Percentiles rank a stretch among this genome's conserved stretches.
Conservation (phyloP, 1,284 basidiomycete species). For the Trichosporon faecale region DNA sequence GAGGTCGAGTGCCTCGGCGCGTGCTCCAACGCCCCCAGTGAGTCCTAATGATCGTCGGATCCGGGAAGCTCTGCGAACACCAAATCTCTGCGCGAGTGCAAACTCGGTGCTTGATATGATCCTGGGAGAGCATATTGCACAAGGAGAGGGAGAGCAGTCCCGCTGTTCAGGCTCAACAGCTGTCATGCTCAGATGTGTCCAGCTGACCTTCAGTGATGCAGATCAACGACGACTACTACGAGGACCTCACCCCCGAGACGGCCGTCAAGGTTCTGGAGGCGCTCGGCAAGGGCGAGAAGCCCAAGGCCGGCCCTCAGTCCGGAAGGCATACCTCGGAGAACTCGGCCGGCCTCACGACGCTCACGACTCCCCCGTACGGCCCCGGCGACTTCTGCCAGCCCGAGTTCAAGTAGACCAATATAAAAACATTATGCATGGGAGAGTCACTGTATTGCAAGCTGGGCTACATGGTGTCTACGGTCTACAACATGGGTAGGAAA, state of each 20-base stretch:
- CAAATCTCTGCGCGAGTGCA: neutral
- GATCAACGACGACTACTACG: constrained; percentile 95
- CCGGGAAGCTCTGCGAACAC: neutral
- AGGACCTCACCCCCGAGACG: constrained; percentile 91
- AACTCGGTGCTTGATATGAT: no score
- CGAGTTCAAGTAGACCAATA: constrained; percentile 69
- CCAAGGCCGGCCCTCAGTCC: constrained; percentile 88
- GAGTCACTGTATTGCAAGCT: neutral
- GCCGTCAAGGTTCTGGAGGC: constrained; percentile 84
- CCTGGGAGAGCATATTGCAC: no score
- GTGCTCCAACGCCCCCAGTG: constrained; percentile 93
- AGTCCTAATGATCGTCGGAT: constrained; percentile 24
- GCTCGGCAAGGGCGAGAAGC: constrained; percentile 78
- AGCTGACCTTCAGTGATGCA: constrained; percentile 66
- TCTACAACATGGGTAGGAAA: neutral
- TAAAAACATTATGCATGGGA: constrained; percentile 10
- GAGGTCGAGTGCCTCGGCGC: constrained; percentile 99
- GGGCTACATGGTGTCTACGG: neutral
- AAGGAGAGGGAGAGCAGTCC: no score
- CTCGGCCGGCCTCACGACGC: constrained; percentile 78
- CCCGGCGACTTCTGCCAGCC: constrained; percentile 84
- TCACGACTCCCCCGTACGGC: constrained; percentile 87
- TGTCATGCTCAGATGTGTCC: no score
- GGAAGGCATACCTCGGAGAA: constrained; percentile 84
- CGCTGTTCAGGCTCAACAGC: no score